Percentiles rank a stretch among this genome's conserved stretches.
Evolutionary conservation across 768 basidiomycete genomes (phyloP).

Genomic region (Tremella yokohamensis): DNA sequence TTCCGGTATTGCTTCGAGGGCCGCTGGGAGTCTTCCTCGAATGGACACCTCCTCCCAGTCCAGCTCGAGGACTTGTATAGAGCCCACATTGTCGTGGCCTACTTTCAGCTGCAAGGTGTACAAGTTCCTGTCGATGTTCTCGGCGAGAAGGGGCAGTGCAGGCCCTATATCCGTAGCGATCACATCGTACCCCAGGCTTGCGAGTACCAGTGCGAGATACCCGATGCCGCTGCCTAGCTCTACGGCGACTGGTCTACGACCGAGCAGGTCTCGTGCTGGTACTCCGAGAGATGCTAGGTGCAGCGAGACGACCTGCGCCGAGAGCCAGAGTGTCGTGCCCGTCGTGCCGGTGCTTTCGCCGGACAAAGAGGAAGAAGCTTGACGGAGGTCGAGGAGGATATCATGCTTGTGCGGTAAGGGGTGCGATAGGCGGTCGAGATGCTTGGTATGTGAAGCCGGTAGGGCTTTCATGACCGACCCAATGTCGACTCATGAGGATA

Average conservation of each 20-base stretch:
- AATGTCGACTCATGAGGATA: too few relatives aligned
- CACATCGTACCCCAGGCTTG: conserved; percentile 69
- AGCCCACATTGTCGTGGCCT: conserved; percentile 2
- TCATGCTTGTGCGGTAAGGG: conserved; percentile 3
- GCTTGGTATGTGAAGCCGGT: neutral
- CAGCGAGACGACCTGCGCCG: conserved; percentile 67
- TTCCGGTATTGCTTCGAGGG: conserved; percentile 51
- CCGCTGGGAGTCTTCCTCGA: neutral
- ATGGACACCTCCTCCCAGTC: conserved; percentile 18
- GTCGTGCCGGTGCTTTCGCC: conserved; percentile 54
- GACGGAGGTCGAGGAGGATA: neutral
- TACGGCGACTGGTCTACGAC: conserved; percentile 52
- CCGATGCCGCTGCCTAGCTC: conserved; percentile 84
- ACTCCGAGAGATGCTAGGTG: conserved; percentile 55
- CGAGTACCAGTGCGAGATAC: conserved; percentile 68
- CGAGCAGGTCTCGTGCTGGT: neutral
- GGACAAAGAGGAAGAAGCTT: neutral
- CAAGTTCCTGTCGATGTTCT: conserved; percentile 57
- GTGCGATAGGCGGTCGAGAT: neutral
- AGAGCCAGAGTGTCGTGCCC: conserved; percentile 81
- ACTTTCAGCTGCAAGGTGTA: neutral
- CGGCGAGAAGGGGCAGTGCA: conserved; percentile 64
- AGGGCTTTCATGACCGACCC: neutral
- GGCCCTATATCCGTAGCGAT: conserved; percentile 69
- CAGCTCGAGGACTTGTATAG: conserved; percentile 4